These are phyloP conservation scores for Gelatoporia subvermispora DNA, from an alignment of 768 basidiomycete genomes.

Conservation along the genomic window DNA sequence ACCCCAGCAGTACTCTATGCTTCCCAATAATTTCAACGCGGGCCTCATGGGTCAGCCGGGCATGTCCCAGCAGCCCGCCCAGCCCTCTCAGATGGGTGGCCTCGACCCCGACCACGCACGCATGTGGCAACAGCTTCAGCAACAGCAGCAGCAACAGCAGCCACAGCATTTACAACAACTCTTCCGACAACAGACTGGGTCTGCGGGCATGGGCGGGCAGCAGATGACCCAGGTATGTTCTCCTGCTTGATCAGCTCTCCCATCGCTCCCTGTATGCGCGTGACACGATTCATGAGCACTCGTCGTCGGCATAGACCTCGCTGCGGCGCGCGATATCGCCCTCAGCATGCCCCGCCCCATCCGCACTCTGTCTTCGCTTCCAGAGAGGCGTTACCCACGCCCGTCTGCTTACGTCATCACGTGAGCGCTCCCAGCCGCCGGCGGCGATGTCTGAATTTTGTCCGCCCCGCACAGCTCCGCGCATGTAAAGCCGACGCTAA, in stretches of 20 bases:
- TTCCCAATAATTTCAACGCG: constrained; percentile 43
- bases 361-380: constrained; percentile 17
- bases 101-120: constrained; percentile 48
- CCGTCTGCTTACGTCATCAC: constrained; percentile 27
- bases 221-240: constrained; percentile 15
- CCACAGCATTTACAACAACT: constrained; percentile 1
- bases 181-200: constrained; percentile 3
- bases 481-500: background rate
- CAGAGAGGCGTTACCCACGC: constrained; percentile 17
- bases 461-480: too few species aligned
- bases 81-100: constrained; percentile 24
- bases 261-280: background rate
- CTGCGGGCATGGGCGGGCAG: constrained; percentile 9
- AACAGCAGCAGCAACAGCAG: constrained; percentile 16
- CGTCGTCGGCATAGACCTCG: too few species aligned
- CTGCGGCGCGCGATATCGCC: background rate
- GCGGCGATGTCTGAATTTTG: background rate
- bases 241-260: background rate
- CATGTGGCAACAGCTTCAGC: constrained; percentile 57
- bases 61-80: constrained; percentile 37
- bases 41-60: constrained; percentile 40
- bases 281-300: too few species aligned
- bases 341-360: background rate
- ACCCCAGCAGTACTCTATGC: constrained; percentile 46
- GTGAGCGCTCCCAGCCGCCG: background rate